phyloP scores from a whole-genome alignment of 495 filamentous ascomycete genomes.

The Neurospora sublineolata region DNA sequence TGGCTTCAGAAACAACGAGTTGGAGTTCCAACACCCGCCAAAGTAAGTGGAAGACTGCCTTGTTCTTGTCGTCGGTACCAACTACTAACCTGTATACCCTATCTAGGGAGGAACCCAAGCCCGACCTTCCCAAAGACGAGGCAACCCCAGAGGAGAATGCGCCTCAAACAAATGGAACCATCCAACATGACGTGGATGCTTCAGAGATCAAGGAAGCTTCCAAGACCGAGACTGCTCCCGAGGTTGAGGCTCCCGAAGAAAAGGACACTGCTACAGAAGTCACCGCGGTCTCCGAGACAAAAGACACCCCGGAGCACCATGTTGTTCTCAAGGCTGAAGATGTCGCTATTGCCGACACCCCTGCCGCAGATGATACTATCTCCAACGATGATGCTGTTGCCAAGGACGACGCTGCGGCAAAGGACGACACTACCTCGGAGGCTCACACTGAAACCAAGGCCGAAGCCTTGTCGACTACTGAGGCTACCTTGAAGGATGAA shows the following conservation, averaged over 20 bases:
- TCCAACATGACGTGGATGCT: neutral
- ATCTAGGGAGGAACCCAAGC: neutral
- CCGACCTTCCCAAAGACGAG: neutral
- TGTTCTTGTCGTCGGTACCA: neutral
- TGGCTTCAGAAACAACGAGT: slow-evolving; percentile 49
- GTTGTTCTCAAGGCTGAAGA: neutral
- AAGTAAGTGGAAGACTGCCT: neutral
- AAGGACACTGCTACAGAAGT: neutral
- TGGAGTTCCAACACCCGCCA: slow-evolving; percentile 26
- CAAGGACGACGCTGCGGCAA: neutral
- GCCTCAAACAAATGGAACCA: neutral
- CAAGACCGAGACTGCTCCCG: neutral
- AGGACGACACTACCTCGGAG: neutral
- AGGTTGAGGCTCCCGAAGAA: neutral
- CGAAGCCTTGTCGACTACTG: neutral
- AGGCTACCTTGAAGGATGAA: neutral
- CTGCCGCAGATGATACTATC: neutral
- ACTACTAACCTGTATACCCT: too few species aligned
- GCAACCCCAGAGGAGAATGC: neutral
- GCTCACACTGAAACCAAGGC: neutral
- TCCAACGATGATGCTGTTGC: neutral
- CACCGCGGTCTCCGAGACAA: neutral
- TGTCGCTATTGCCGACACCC: neutral
- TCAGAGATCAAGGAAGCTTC: neutral
- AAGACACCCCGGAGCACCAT: neutral